Conservation (phyloP, 2,329 filamentous ascomycete species). For the Aaosphaeria pasadenensis region DNA sequence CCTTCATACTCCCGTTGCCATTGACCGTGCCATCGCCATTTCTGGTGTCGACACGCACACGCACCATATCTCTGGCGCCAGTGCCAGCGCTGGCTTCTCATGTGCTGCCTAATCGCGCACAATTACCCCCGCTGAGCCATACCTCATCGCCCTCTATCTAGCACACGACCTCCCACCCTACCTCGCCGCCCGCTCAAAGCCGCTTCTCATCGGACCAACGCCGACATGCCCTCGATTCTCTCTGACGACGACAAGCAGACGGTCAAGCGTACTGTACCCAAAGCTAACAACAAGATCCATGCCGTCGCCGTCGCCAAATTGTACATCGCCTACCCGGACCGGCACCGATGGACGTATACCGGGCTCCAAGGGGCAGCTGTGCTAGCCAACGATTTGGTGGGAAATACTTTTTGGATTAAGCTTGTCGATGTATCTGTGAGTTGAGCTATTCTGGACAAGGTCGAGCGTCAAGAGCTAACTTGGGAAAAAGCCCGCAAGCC, state of each 20-base stretch:
- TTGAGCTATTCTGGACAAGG: conserved; percentile 13
- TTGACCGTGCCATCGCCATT: too few species aligned
- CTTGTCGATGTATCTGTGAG: conserved; percentile 92
- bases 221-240: conserved; percentile 62
- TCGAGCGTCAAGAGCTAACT: conserved; percentile 4
- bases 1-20: too few species aligned
- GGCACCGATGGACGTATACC: conserved; percentile 86
- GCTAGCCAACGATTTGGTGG: conserved; percentile 88
- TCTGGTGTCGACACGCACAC: background rate
- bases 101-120: conserved; percentile 26
- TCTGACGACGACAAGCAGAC: conserved; percentile 94
- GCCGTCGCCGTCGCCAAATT: conserved; percentile 90
- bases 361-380: conserved; percentile 90
- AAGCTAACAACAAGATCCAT: conserved; percentile 94
- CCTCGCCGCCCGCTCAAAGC: background rate
- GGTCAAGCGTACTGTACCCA: conserved; percentile 91
- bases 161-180: conserved; percentile 3
- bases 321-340: conserved; percentile 87
- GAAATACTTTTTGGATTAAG: conserved; percentile 96
- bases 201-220: conserved; percentile 2
- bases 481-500: conserved; percentile 62
- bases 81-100: conserved; percentile 11
- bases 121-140: conserved; percentile 27
- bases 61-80: conserved; percentile 2
- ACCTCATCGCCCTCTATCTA: conserved; percentile 9